These are phyloP conservation scores for Ascomycota sp. DNA, from an alignment of 2,329 filamentous ascomycete species.

Conservation along the genomic window DNA sequence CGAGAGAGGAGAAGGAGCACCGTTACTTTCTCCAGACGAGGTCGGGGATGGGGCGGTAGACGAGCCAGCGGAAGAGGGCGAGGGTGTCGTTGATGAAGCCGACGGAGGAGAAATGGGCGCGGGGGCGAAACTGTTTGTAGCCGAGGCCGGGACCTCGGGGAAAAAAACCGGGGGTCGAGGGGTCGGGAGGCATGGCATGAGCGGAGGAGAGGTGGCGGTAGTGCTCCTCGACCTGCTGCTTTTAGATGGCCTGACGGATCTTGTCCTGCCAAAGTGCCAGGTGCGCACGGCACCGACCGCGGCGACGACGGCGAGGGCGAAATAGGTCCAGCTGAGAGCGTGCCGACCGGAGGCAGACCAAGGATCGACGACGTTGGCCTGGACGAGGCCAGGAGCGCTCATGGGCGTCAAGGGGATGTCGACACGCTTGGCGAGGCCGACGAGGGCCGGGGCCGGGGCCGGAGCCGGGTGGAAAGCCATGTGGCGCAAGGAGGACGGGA, in stretches of 20 bases:
- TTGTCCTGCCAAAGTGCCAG: slow-evolving; percentile 88
- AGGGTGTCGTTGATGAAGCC: slow-evolving; percentile 56
- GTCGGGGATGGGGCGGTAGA: slow-evolving; percentile 71
- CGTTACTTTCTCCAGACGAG: slow-evolving; percentile 45
- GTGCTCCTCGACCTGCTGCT: slow-evolving; percentile 55
- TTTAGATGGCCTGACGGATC: slow-evolving; percentile 73
- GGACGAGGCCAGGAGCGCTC: slow-evolving; percentile 39
- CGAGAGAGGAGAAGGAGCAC: slow-evolving; percentile 64
- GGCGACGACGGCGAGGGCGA: slow-evolving; percentile 52
- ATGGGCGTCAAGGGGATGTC: slow-evolving; percentile 37
- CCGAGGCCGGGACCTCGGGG: slow-evolving; percentile 39
- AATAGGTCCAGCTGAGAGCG: slow-evolving; percentile 73
- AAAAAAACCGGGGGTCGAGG: slow-evolving; percentile 47
- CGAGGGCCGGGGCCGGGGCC: slow-evolving; percentile 12
- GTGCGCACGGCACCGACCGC: slow-evolving; percentile 48
- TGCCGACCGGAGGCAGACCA: slow-evolving; percentile 74
- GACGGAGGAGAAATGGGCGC: slow-evolving; percentile 58
- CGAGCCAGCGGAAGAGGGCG: slow-evolving; percentile 71
- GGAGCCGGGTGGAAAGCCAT: slow-evolving; percentile 21
- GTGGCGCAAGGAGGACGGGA: slow-evolving; percentile 1
- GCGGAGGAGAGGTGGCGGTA: slow-evolving; percentile 32
- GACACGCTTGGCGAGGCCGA: slow-evolving; percentile 31
- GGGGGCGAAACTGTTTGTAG: slow-evolving; percentile 34
- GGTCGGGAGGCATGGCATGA: slow-evolving; percentile 28
- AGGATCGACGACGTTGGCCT: slow-evolving; percentile 50